Base-by-base conservation (phyloP, 2,329 filamentous ascomycete genomes). In the Scedosporium apiospermum region DNA sequence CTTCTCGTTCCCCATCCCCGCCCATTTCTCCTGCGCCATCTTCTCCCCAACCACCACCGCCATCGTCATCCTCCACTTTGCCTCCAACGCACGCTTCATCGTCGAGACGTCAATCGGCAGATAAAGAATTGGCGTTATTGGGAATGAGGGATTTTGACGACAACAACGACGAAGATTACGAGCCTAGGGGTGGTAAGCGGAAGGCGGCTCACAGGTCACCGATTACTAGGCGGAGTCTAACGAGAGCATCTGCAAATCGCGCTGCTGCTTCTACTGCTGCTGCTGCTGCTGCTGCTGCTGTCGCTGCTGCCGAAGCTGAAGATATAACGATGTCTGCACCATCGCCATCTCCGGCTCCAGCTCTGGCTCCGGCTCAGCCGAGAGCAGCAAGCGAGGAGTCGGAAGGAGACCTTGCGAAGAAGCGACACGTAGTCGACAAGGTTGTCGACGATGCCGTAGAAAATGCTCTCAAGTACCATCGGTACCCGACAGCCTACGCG, bases 401-500 rank as follows among this genome's bases (percentile, higher is more conserved):
- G 18, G 26, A 46, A n/a, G 59, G n/a, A 21, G 44, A 44, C 26
- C 42, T 51, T 27, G 42, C 44, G 75, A 78, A 65, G 78, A 75
- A 65, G 78, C 46, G 30, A 41, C 9, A 79, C 46, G 70, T 78
- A 41, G 75, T 77, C 27, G 82, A 81, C 67, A 79, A 75, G 68
- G 79, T 85, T 30, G 76, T 88, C 46, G 81, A 85, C 69, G 69
- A 73, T 38, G 83, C 83, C n/a, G 82, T 87, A 34, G 79, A 84
- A 9, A 78, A 85, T 68, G 84, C 84, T 4, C 71, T 88, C 58
- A 74, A 77, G 64, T 78, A 82, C 68, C 77, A 77, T 65, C 81
- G 82, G 64, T 87, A 84, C 69, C 82, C 83, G 62, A 87, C 84
- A 7, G 85, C 85, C 2, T 87, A 80, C 75, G 84, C 85, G 51